A percentile compares a stretch with the other conserved stretches of the same genome.
These are phyloP conservation scores for Setaria viridis DNA, from an alignment of 202 grass and related monocot genomes.

Conservation along the genomic window DNA sequence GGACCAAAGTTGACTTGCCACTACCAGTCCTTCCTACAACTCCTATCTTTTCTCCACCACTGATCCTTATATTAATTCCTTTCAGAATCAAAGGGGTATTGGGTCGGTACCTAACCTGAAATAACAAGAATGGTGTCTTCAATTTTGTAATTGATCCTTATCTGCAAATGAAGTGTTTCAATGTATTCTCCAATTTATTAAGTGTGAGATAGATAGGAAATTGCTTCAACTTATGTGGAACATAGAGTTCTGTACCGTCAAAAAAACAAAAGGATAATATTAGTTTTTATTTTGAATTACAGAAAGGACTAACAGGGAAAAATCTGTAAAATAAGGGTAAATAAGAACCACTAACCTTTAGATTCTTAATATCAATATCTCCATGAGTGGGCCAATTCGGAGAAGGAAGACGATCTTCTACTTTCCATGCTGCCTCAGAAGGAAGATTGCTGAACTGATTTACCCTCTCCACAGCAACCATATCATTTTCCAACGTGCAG, in stretches of 20 bases:
- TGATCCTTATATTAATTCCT: conserved; percentile 64
- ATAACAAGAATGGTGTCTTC: conserved; percentile 11
- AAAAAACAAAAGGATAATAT: neutral
- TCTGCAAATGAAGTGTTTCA: neutral
- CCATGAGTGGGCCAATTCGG: conserved; percentile 55
- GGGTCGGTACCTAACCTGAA: conserved; percentile 62
- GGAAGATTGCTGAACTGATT: conserved; percentile 69
- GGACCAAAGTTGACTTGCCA: conserved; percentile 79
- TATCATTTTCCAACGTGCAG: conserved; percentile 63
- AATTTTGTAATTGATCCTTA: conserved; percentile 14
- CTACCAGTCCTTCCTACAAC: conserved; percentile 81
- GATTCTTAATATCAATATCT: conserved; percentile 54
- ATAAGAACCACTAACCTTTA: conserved; percentile 54
- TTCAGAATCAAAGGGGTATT: conserved; percentile 66
- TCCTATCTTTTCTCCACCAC: conserved; percentile 72
- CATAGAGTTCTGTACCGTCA: neutral
- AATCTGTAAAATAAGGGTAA: conserved; percentile 17
- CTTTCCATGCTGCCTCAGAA: conserved; percentile 54
- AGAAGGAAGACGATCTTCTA: conserved; percentile 45
- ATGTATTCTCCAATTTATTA: neutral
- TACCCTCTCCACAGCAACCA: conserved; percentile 75
- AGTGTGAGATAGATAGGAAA: neutral
- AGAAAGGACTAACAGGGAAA: neutral
- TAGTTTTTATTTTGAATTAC: conserved; percentile 2
- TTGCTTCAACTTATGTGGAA: neutral